Percentiles rank a stretch among this genome's conserved stretches.
Conservation (phyloP, 2,329 filamentous ascomycete genomes). For the Sporothrix luriei region DNA sequence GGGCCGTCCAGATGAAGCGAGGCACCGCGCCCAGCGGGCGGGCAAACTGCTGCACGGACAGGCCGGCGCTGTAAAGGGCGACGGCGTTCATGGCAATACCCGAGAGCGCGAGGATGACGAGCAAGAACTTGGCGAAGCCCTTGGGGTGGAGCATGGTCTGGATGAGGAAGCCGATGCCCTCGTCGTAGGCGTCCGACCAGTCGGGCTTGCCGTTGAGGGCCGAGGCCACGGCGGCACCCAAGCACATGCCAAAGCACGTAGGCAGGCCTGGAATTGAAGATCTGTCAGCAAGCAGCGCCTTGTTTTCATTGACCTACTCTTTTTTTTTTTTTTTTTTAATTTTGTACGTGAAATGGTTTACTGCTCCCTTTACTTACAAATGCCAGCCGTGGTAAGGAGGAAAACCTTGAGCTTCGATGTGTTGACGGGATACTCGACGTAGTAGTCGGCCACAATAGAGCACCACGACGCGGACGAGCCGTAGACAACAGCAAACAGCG, state of each 20-base stretch:
- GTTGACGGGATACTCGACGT: constrained; percentile 52
- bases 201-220: constrained; percentile 57
- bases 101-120: constrained; percentile 59
- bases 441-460: constrained; percentile 51
- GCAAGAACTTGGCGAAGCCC: constrained; percentile 65
- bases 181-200: constrained; percentile 58
- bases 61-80: constrained; percentile 47
- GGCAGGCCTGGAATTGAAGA: constrained; percentile 43
- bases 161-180: constrained; percentile 61
- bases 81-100: constrained; percentile 54
- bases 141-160: constrained; percentile 61
- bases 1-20: constrained; percentile 52
- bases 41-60: constrained; percentile 48
- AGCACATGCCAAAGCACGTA: constrained; percentile 59
- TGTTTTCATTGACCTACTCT: background rate
- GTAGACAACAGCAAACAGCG: constrained; percentile 51
- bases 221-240: constrained; percentile 65
- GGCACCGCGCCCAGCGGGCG: constrained; percentile 49
- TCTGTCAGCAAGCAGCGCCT: too few relatives aligned
- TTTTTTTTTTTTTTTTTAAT: too few relatives aligned
- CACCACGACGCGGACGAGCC: constrained; percentile 54
- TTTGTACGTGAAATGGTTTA: too few relatives aligned
- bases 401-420: constrained; percentile 53
- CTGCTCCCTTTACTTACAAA: constrained; percentile 38
- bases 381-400: constrained; percentile 52